phyloP scores from a whole-genome alignment of 352 stramenopile genomes.

The Pythium plurisporium region DNA sequence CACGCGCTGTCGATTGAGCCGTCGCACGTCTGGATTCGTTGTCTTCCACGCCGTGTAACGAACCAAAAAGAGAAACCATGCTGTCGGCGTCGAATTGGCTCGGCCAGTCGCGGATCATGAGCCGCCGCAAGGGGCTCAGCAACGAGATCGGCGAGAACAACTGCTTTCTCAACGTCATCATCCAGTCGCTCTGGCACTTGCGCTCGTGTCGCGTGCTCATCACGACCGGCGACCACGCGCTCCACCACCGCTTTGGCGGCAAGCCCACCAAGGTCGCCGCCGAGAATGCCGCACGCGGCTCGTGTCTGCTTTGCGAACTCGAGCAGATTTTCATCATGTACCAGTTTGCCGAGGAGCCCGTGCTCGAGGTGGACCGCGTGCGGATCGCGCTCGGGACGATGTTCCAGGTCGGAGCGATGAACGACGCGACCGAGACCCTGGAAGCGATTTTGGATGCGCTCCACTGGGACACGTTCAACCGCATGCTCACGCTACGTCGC shows the following conservation, averaged over 20 bases:
- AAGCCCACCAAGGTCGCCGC: conserved; percentile 27
- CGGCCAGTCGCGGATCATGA: conserved; percentile 31
- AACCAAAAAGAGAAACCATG: background rate
- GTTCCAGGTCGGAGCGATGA: conserved; percentile 80
- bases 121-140: conserved; percentile 71
- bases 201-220: conserved; percentile 81
- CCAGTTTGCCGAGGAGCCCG: conserved; percentile 72
- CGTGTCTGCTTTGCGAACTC: conserved; percentile 79
- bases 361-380: conserved; percentile 72
- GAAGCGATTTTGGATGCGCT: conserved; percentile 76
- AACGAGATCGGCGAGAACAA: conserved; percentile 87
- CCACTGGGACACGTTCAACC: conserved; percentile 75
- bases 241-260: conserved; percentile 57
- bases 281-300: background rate
- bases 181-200: conserved; percentile 89
- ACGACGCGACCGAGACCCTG: conserved; percentile 81
- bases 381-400: conserved; percentile 52
- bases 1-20: conserved; percentile 3
- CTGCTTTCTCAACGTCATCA: conserved; percentile 90
- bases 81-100: conserved; percentile 15
- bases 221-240: conserved; percentile 67
- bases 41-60: background rate
- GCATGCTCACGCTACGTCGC: conserved; percentile 55
- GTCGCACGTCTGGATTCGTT: background rate
- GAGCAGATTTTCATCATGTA: conserved; percentile 85